phyloP scores from a whole-genome alignment of 345 rosid species.

The Cardamine resedifolia region DNA sequence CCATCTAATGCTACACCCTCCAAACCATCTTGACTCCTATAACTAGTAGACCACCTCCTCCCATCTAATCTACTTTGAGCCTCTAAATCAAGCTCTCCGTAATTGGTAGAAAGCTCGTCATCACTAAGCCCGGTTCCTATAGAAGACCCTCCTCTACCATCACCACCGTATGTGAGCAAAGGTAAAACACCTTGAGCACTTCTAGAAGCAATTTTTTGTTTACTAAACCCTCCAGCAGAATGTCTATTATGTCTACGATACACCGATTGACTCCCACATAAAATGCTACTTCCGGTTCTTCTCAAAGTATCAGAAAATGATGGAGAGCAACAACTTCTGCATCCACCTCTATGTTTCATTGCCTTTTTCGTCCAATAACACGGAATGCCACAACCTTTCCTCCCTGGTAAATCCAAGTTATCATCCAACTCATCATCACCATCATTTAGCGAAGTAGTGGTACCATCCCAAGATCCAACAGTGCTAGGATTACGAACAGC shows the following conservation, averaged over 20 bases:
- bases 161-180: conserved; percentile 60
- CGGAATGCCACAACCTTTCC: conserved; percentile 93
- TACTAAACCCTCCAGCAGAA: conserved; percentile 49
- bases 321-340: conserved; percentile 84
- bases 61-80: conserved; percentile 98
- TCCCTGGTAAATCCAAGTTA: conserved; percentile 74
- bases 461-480: conserved; percentile 85
- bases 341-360: conserved; percentile 64
- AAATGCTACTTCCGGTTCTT: conserved; percentile 82
- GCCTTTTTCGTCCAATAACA: conserved; percentile 91
- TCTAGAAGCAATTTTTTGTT: conserved; percentile 53
- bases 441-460: conserved; percentile 78
- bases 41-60: conserved; percentile 89
- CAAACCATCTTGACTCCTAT: conserved; percentile 82
- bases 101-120: conserved; percentile 91
- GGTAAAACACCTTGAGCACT: conserved; percentile 80
- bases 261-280: conserved; percentile 71
- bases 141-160: conserved; percentile 77
- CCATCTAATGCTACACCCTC: conserved; percentile 60
- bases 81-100: conserved; percentile 91
- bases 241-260: conserved; percentile 47
- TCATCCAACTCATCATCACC: conserved; percentile 76
- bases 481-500: conserved; percentile 62
- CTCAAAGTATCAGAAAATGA: conserved; percentile 85
- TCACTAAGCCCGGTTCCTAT: conserved; percentile 70